Evolutionary conservation across 2,329 filamentous ascomycete genomes (phyloP), one percentile per base, ranked within the genome.

Genomic region (Paraconiothyrium sp.): DNA sequence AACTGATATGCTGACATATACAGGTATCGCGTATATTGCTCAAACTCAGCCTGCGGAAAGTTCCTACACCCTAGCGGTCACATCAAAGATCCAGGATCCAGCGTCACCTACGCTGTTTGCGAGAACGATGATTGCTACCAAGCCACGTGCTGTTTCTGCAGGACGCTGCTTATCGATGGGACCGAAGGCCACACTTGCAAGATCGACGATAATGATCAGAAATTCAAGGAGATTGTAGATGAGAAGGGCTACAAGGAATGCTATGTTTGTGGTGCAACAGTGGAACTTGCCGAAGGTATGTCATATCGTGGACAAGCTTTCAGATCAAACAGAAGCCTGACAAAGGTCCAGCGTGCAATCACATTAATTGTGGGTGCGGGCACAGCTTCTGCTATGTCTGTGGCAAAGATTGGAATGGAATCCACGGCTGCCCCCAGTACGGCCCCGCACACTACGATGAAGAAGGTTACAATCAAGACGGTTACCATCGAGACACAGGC

Each of bases 361-460:
- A 78, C 43, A 71, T 78, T 30, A 73, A 60, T 2, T 77, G 74
- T 55, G 61, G 61, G 9, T 78, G 76, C 34, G 73, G 72, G 4
- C 48, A 65, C 35, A 57, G 67, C 1, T 78, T 77, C 63, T 78
- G 76, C 67, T 78, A 77, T 49, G 46, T 77, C 49, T 78, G 76
- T 49, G 74, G 75, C 30, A 59, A 69, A 24, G 43, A 62, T 13
- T 77, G 75, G 73, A n/a, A 32, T 9, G 74, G 72, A 9, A 27
- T 63, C 5, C 75, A 77, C 44, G 72, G 65, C 14, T 78, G 76
- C 50, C 74, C 73, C 5, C 63, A 66, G 2, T 78, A 78, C 54
- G 74, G 74, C 2, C 68, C 67, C 1, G 70, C 71, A 1, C 37
- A 39, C 0, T 77, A 75, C 60, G 74, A 77, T 49, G 67, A 66